These are phyloP conservation scores for Diplodia intermedia DNA, from an alignment of 2,329 filamentous ascomycete genomes.

Conservation along the genomic window DNA sequence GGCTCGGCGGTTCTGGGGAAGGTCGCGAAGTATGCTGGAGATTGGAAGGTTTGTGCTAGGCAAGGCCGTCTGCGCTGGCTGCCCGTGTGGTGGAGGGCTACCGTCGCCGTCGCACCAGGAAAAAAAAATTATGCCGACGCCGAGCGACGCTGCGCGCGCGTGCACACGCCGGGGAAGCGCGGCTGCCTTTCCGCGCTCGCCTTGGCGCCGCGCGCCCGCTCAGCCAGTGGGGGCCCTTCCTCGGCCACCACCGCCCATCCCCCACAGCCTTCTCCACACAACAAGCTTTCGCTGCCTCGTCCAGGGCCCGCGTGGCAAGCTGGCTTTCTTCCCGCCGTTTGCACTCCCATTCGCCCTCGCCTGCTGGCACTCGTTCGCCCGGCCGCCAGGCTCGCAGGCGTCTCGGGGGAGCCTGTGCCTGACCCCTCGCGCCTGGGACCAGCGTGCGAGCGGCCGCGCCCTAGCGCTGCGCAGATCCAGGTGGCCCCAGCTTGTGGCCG, in stretches of 20 bases:
- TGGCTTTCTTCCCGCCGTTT: slow-evolving; percentile 20
- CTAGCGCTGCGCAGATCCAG: background rate
- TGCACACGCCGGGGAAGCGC: slow-evolving; percentile 13
- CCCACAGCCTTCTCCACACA: slow-evolving; percentile 3
- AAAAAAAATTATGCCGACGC: slow-evolving; percentile 24
- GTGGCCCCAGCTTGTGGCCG: background rate
- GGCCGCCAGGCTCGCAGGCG: background rate
- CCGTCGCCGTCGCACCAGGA: slow-evolving; percentile 18
- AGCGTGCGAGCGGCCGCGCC: slow-evolving; percentile 3
- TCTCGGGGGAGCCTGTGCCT: background rate
- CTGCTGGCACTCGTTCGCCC: background rate
- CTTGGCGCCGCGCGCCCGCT: slow-evolving; percentile 9
- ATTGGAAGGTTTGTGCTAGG: slow-evolving; percentile 24
- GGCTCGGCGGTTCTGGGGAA: slow-evolving; percentile 17
- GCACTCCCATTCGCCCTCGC: background rate
- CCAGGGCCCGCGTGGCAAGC: background rate
- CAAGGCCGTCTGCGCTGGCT: slow-evolving; percentile 1
- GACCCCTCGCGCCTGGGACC: background rate
- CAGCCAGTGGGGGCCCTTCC: background rate
- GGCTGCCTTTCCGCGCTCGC: background rate
- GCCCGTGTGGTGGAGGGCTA: slow-evolving; percentile 5
- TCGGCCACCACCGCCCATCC: background rate
- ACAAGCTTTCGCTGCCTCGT: slow-evolving; percentile 5
- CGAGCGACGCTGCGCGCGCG: slow-evolving; percentile 3
- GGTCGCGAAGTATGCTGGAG: slow-evolving; percentile 22